Percentiles rank a stretch among this genome's conserved stretches.
These are phyloP conservation scores for Zizania latifolia DNA, from an alignment of 176 grass and related monocot genomes.

Conservation along the genomic window DNA sequence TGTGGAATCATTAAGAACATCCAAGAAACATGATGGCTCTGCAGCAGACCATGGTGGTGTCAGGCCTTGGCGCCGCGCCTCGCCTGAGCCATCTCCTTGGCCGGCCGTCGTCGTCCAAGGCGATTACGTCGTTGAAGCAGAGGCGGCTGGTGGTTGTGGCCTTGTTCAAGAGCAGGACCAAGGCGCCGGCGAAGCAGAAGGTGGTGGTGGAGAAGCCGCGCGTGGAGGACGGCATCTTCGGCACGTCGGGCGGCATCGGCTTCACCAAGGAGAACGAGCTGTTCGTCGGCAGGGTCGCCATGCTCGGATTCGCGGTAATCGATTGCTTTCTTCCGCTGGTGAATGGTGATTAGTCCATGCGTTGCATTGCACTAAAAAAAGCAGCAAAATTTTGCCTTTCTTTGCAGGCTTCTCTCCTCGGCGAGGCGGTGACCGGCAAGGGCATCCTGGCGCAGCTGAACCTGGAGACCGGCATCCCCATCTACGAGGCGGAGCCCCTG, in stretches of 20 bases:
- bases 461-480: slow-evolving; percentile 57
- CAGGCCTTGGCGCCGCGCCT: not conserved
- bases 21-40: too few relatives aligned
- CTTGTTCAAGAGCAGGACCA: slow-evolving; percentile 45
- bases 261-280: slow-evolving; percentile 99
- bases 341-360: too few relatives aligned
- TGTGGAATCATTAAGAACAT: too few relatives aligned
- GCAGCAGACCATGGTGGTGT: not conserved
- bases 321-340: too few relatives aligned
- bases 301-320: slow-evolving; percentile 97
- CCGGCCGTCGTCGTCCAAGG: too few relatives aligned
- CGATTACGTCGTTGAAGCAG: not conserved
- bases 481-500: slow-evolving; percentile 62
- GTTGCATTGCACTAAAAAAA: too few relatives aligned
- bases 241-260: slow-evolving; percentile 70
- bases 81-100: too few relatives aligned
- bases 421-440: slow-evolving; percentile 59
- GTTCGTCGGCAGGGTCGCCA: slow-evolving; percentile 92
- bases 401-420: slow-evolving; percentile 54
- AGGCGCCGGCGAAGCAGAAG: not conserved
- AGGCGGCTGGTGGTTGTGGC: not conserved
- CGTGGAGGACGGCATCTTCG: slow-evolving; percentile 66
- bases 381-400: too few relatives aligned
- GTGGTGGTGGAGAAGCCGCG: slow-evolving; percentile 4
- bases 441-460: slow-evolving; percentile 59